These are phyloP conservation scores for Russula olivacea DNA, from an alignment of 768 basidiomycete species.

Conservation along the genomic window DNA sequence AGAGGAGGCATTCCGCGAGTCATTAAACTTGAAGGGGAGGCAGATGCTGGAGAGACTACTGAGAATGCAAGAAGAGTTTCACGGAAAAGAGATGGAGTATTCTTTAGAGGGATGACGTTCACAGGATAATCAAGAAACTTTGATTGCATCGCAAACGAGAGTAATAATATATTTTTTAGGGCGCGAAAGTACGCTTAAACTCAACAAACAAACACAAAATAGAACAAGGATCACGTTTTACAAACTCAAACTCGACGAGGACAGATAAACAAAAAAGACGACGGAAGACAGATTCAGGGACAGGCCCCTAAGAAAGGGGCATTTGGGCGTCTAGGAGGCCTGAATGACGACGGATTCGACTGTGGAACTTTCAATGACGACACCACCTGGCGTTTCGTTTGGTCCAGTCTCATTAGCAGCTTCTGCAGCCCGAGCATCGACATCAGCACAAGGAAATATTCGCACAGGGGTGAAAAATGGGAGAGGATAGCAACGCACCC, in stretches of 20 bases:
- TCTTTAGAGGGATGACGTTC: conserved; percentile 37
- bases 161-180: conserved; percentile 23
- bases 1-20: conserved; percentile 41
- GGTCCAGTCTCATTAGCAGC: conserved; percentile 11
- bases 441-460: neutral
- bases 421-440: neutral
- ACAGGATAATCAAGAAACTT: neutral
- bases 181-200: neutral
- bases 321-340: conserved; percentile 13
- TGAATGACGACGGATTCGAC: conserved; percentile 10
- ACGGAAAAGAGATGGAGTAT: conserved; percentile 43
- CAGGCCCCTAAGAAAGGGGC: neutral
- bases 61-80: conserved; percentile 41
- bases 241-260: neutral
- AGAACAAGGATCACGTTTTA: conserved; percentile 11
- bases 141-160: neutral
- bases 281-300: neutral
- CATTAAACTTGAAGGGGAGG: conserved; percentile 42
- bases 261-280: conserved; percentile 15
- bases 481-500: neutral
- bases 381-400: conserved; percentile 7
- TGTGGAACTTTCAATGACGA: conserved; percentile 10
- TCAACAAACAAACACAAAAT: conserved; percentile 1
- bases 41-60: conserved; percentile 57
- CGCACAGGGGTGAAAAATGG: neutral